phyloP scores from a whole-genome alignment of 2,329 filamentous ascomycete species.

The Ilyonectria robusta region DNA sequence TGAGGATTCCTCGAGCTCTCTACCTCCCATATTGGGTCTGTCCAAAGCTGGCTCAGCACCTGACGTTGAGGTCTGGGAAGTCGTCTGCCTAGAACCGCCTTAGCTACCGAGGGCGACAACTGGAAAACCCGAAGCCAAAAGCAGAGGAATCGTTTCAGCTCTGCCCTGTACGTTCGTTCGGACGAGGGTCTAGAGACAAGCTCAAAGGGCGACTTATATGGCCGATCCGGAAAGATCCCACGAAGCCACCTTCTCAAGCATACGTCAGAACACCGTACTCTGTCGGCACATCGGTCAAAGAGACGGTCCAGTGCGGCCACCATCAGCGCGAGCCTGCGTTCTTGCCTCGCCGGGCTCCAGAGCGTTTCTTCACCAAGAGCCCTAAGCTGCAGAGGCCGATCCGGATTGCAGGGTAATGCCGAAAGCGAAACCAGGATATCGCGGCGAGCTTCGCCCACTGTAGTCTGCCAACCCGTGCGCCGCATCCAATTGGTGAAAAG shows the following conservation, averaged over 20 bases:
- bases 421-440: background rate
- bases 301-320: background rate
- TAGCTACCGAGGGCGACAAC: background rate
- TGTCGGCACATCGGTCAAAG: background rate
- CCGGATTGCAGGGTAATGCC: background rate
- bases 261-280: background rate
- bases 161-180: background rate
- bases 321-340: no score
- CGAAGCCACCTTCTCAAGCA: slow-evolving; percentile 3
- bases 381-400: background rate
- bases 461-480: slow-evolving; percentile 2
- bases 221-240: background rate
- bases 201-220: background rate
- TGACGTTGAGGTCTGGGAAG: background rate
- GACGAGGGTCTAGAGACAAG: background rate
- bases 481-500: background rate
- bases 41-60: slow-evolving; percentile 4
- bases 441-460: background rate
- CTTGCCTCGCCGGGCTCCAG: no score
- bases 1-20: slow-evolving; percentile 2
- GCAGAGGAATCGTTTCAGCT: slow-evolving; percentile 7
- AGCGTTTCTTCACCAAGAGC: no score
- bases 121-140: slow-evolving; percentile 12
- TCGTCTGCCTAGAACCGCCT: background rate
- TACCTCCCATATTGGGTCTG: background rate